These are phyloP conservation scores for Cytospora chrysosperma DNA, from an alignment of 2,329 filamentous ascomycete species.

Conservation along the genomic window DNA sequence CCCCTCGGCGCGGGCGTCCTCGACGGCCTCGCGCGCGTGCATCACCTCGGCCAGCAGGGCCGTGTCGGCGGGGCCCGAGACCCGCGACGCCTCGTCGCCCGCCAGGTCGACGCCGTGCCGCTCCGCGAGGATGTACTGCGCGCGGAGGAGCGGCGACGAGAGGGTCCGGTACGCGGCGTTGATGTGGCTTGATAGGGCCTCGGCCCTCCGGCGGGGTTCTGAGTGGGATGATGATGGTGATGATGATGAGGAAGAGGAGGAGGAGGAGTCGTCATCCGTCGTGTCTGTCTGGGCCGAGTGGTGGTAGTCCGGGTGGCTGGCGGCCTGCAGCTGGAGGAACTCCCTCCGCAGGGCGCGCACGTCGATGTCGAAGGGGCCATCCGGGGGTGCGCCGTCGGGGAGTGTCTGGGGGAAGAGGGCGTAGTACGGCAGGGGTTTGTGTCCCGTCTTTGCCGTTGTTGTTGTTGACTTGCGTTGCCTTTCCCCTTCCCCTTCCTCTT, in stretches of 20 bases:
- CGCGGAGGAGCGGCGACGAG: slow-evolving; percentile 71
- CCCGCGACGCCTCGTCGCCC: slow-evolving; percentile 71
- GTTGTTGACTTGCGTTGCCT: too few species aligned
- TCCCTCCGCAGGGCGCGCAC: slow-evolving; percentile 70
- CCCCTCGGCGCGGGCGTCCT: slow-evolving; percentile 66
- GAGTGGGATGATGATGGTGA: slow-evolving; percentile 14
- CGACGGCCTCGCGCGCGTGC: slow-evolving; percentile 74
- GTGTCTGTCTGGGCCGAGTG: slow-evolving; percentile 30
- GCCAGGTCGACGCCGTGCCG: slow-evolving; percentile 74
- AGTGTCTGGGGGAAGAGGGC: slow-evolving; percentile 83
- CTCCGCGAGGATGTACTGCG: slow-evolving; percentile 79
- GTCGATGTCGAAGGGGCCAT: slow-evolving; percentile 74
- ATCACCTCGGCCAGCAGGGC: slow-evolving; percentile 76
- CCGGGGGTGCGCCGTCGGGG: slow-evolving; percentile 73
- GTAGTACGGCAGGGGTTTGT: slow-evolving; percentile 55
- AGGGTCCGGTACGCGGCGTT: slow-evolving; percentile 93
- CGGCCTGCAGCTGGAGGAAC: slow-evolving; percentile 80
- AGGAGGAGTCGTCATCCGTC: not conserved
- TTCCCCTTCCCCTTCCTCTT: not conserved
- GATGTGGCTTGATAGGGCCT: slow-evolving; percentile 76
- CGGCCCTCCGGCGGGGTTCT: slow-evolving; percentile 51
- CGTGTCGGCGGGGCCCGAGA: slow-evolving; percentile 55
- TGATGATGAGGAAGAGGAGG: not conserved
- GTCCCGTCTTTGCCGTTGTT: not conserved
- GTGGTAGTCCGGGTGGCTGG: slow-evolving; percentile 71